phyloP scores from a whole-genome alignment of 1,284 basidiomycete genomes.

The Melampsora larici-populina region DNA sequence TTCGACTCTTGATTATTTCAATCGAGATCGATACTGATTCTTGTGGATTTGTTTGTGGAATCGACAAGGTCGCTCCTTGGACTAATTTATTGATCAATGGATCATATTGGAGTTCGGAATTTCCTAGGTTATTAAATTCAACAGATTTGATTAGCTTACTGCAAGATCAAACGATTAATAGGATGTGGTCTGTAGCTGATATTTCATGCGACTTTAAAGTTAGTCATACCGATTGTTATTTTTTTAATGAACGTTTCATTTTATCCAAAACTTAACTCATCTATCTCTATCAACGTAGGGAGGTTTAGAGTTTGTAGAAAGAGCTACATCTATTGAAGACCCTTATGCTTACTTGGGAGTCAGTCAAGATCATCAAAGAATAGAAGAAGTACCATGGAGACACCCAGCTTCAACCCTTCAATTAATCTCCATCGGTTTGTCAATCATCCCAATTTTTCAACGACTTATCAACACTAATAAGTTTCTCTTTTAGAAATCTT shows the following conservation, averaged over 20 bases:
- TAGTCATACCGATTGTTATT: slow-evolving; percentile 44
- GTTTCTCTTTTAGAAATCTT: slow-evolving; percentile 69
- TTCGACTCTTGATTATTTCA: background rate
- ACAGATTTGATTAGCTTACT: slow-evolving; percentile 63
- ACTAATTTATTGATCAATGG: slow-evolving; percentile 79
- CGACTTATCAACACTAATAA: too few relatives aligned
- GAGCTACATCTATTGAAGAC: slow-evolving; percentile 67
- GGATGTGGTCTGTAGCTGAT: slow-evolving; percentile 66
- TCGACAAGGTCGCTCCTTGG: slow-evolving; percentile 70
- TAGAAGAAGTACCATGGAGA: slow-evolving; percentile 12
- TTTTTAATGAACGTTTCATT: background rate
- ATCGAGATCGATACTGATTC: slow-evolving; percentile 35
- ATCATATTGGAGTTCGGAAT: slow-evolving; percentile 72
- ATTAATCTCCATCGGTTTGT: slow-evolving; percentile 53
- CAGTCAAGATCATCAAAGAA: background rate
- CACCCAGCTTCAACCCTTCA: slow-evolving; percentile 53
- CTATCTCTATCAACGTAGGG: slow-evolving; percentile 59
- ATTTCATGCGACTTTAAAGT: slow-evolving; percentile 80
- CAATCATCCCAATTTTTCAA: slow-evolving; percentile 66
- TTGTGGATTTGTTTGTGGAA: background rate
- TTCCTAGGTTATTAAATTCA: slow-evolving; percentile 73
- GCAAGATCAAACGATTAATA: slow-evolving; percentile 59
- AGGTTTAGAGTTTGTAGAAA: slow-evolving; percentile 74
- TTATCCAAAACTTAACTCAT: background rate
- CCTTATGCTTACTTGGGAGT: slow-evolving; percentile 63